These are phyloP conservation scores for Rhizopogon sp. DNA, from an alignment of 768 basidiomycete genomes.

Conservation along the genomic window DNA sequence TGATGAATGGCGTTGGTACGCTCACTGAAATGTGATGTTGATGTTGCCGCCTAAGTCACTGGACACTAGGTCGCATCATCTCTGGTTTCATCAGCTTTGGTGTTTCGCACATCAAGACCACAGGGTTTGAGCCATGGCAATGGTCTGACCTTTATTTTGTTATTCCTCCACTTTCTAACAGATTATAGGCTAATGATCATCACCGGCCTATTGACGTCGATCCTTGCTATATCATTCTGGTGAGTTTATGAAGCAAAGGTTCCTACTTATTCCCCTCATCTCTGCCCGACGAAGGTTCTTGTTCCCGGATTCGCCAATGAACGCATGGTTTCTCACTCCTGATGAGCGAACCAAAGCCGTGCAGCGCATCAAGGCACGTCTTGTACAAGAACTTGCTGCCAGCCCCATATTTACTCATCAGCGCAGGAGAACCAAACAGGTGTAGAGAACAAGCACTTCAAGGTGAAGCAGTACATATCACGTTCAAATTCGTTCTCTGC, in stretches of 20 bases:
- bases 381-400: too few species aligned
- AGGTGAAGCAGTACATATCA: constrained; percentile 57
- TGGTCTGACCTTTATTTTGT: constrained; percentile 34
- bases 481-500: background rate
- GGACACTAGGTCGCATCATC: constrained; percentile 49
- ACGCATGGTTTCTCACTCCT: too few species aligned
- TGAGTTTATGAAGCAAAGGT: constrained; percentile 16
- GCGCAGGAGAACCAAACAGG: constrained; percentile 35
- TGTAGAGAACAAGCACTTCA: constrained; percentile 57
- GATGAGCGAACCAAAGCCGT: too few species aligned
- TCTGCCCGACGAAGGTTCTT: too few species aligned
- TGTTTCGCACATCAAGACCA: constrained; percentile 48
- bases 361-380: too few species aligned
- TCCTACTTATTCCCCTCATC: background rate
- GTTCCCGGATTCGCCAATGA: too few species aligned
- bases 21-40: background rate
- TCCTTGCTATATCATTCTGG: constrained; percentile 48
- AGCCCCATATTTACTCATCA: background rate
- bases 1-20: constrained; percentile 65
- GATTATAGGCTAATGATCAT: constrained; percentile 54
- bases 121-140: constrained; percentile 58
- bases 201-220: constrained; percentile 49
- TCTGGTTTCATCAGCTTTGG: constrained; percentile 61
- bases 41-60: background rate
- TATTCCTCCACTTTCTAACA: constrained; percentile 5